Evolutionary conservation across 2,329 filamentous ascomycete species (phyloP), one percentile per base, ranked within the genome.

Genomic region (Diaporthe velutina): DNA sequence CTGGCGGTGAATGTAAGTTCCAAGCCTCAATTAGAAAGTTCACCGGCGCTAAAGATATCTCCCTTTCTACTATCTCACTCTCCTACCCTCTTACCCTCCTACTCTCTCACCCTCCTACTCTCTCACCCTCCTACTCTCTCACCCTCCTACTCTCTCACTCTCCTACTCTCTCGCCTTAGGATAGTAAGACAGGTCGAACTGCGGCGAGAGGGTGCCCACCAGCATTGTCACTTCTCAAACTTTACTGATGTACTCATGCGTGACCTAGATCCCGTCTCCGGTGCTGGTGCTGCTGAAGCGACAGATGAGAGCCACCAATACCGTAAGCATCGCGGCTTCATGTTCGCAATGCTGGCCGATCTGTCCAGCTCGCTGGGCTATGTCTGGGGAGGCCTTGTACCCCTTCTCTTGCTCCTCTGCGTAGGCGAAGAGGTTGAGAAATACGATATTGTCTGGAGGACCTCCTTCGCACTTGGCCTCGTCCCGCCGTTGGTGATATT

Each of bases 331-430:
- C 83, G 88, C 50, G 88, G 89, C 4, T 89, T 90, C 80, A 86
- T 90, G 79, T 89, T 91, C 73, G 88, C 88, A n/a, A 85, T 90
- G 83, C 83, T 89, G 17, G 84, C 86, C 2, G 86, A 90, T 77
- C 80, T 90, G 8, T 87, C 88, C 0, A 83, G 85, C 2, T 86
- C 85, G 1, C 79, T 90, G 13, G 88, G 88, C 0, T 90, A 88
- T 76, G 85, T 88, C 5, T 88, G 85, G 78, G 86, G 84, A 7
- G 86, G 86, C 0, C 79, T 89, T 0, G 85, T 89, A 0, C 86
- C 88, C 1, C 79, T 90, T 12, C 83, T 90, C 0, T 78, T 90
- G 4, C 83, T 90, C 1, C 83, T 89, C 0, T 88, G 87, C 76
- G 86, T 88, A 7, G 81, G 85, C 19, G 83, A 88, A 76, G 77